Evolutionary conservation across 2,329 filamentous ascomycete genomes (phyloP), one percentile per base, ranked within the genome.

Genomic region (Neofusicoccum ribis): DNA sequence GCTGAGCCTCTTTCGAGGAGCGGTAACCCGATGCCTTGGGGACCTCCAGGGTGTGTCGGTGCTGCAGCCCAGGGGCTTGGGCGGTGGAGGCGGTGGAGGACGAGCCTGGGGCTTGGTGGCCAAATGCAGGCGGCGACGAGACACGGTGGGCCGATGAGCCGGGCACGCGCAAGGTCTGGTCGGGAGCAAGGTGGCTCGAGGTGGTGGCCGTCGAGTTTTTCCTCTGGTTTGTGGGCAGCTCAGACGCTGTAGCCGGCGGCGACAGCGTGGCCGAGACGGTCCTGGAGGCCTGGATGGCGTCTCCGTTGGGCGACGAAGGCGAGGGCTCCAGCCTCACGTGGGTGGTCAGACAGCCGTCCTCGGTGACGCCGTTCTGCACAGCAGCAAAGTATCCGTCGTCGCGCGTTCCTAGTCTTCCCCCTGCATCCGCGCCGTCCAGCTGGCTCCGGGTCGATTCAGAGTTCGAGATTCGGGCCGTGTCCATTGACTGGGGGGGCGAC

Each of bases 11-110:
- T 70, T 86, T 88, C n/a, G 91, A 92, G 62, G 81, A 85, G 70
- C 91, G 86, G 39, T 85, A 69, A 12, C 72, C 81, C n/a, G 88
- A 83, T 20, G 84, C 80, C 77, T 89, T 91, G 7, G 93, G 93
- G 0, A 97, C 92, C 77, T 97, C 92, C 31, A 97, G 84, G 0
- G 92, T 97, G 78, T 97, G 91, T 69, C 93, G 88, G 67, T 97
- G 92, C 76, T 90, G 90, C 56, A 94, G 80, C 64, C 86, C 85
- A 20, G 88, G 83, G 50, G 83, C 76, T 65, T 83, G 79, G 3
- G 78, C 75, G 39, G 80, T 73, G 36, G 76, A 77, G 43, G 78
- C 73, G 47, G 75, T 75, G 17, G 77, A 71, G 36, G 74, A 72
- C 61, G 77, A 74, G 31, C 78, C 73, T 8, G 63, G 63, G 1